Evolutionary conservation across 345 rosid species (phyloP).

Genomic region (Eutrema japonicum): DNA sequence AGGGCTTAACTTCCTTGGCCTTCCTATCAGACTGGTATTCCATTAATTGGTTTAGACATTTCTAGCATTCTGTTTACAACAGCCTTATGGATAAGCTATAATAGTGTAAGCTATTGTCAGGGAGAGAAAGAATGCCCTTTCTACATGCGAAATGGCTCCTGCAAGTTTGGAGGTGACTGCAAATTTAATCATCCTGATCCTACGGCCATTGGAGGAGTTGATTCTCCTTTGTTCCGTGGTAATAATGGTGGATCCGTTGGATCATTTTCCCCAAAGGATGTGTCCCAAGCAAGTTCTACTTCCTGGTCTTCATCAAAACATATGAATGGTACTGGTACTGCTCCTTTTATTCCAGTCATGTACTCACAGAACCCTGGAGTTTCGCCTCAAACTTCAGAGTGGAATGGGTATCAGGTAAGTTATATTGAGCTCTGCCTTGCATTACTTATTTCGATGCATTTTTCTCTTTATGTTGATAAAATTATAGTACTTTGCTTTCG

Average conservation of each 20-base stretch:
- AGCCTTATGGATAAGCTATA: constrained; percentile 25
- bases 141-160: constrained; percentile 97
- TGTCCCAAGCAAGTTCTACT: constrained; percentile 57
- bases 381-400: constrained; percentile 66
- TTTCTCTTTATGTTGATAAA: constrained; percentile 19
- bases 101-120: constrained; percentile 52
- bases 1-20: constrained; percentile 88
- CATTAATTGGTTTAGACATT: constrained; percentile 12
- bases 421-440: constrained; percentile 21
- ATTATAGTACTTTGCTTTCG: constrained; percentile 16
- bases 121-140: constrained; percentile 91
- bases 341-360: constrained; percentile 71
- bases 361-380: constrained; percentile 63
- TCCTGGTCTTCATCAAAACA: constrained; percentile 80
- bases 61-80: constrained; percentile 20
- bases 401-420: constrained; percentile 95
- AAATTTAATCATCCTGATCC: constrained; percentile 98
- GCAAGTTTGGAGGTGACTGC: constrained; percentile 89
- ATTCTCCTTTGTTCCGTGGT: constrained; percentile 56
- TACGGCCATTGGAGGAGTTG: constrained; percentile 57
- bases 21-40: constrained; percentile 84
- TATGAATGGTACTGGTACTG: constrained; percentile 55
- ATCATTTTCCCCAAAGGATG: constrained; percentile 50
- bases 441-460: background rate
- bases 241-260: constrained; percentile 61